Evolutionary conservation across 768 basidiomycete species (phyloP).

Genomic region (Flagelloscypha sp.): DNA sequence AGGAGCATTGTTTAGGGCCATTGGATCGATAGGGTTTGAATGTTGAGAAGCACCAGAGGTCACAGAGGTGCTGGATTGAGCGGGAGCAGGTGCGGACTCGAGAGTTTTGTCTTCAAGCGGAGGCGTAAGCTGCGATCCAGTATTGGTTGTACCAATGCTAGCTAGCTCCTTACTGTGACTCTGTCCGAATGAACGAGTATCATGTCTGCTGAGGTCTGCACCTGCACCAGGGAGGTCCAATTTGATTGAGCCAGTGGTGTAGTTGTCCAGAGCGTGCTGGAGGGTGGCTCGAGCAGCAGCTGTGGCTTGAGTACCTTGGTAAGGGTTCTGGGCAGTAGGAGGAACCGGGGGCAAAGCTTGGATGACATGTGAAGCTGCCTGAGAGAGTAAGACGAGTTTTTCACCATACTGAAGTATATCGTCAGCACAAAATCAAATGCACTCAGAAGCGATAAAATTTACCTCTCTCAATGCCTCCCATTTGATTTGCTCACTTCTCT

Average conservation of each 20-base stretch:
- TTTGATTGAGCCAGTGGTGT: constrained; percentile 57
- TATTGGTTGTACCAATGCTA: constrained; percentile 34
- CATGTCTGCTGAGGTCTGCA: constrained; percentile 57
- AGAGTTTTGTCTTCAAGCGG: too few species aligned
- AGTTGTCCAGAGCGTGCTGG: constrained; percentile 73
- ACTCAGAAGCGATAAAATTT: constrained; percentile 8
- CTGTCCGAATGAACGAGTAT: constrained; percentile 78
- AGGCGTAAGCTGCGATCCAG: too few species aligned
- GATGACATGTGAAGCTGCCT: constrained; percentile 59
- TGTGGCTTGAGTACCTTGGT: constrained; percentile 53
- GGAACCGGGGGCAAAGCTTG: constrained; percentile 60
- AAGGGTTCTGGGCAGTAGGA: constrained; percentile 46
- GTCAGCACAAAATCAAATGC: constrained; percentile 3
- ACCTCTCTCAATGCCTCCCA: constrained; percentile 84
- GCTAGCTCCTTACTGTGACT: constrained; percentile 72
- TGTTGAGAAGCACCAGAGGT: constrained; percentile 16
- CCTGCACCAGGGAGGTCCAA: constrained; percentile 37
- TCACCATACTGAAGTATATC: constrained; percentile 56
- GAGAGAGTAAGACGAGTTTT: constrained; percentile 65
- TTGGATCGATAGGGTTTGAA: constrained; percentile 25
- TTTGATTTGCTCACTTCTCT: constrained; percentile 66
- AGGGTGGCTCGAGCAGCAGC: constrained; percentile 65
- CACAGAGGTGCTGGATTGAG: constrained; percentile 29
- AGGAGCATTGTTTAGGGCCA: constrained; percentile 31
- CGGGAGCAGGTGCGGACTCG: constrained; percentile 13